Percentiles rank a stretch among this genome's conserved stretches.
Conservation (phyloP, 352 stramenopile genomes). For the Phytophthora sojae region DNA sequence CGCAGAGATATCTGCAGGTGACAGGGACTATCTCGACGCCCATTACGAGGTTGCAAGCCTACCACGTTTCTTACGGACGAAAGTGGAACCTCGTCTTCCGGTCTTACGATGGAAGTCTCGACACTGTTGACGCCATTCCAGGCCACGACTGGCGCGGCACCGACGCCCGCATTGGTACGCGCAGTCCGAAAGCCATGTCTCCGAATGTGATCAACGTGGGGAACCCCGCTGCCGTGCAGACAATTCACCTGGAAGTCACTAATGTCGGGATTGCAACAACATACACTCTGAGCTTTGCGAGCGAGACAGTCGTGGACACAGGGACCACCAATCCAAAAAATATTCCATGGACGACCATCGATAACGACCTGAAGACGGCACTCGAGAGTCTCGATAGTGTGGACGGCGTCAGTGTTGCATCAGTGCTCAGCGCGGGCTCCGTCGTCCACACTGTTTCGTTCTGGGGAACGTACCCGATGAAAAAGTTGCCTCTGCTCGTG, state of each 20-base stretch:
- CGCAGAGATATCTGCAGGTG: constrained; percentile 50
- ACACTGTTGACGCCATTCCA: constrained; percentile 67
- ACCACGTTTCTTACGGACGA: constrained; percentile 52
- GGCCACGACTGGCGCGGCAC: constrained; percentile 70
- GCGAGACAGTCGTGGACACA: constrained; percentile 38
- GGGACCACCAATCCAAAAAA: constrained; percentile 9
- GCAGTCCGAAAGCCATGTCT: constrained; percentile 43
- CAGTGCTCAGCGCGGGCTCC: constrained; percentile 48
- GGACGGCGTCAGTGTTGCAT: constrained; percentile 57
- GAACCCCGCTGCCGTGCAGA: constrained; percentile 63
- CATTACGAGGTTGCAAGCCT: constrained; percentile 46
- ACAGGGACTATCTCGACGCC: constrained; percentile 52
- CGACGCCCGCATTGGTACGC: constrained; percentile 54
- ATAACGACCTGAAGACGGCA: constrained; percentile 42
- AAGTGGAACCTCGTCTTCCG: constrained; percentile 78
- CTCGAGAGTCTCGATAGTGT: constrained; percentile 60
- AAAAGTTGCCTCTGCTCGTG: constrained; percentile 55
- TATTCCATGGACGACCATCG: constrained; percentile 51
- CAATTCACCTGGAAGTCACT: constrained; percentile 57
- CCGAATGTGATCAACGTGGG: constrained; percentile 58
- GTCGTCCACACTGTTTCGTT: constrained; percentile 88
- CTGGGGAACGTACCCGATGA: constrained; percentile 78
- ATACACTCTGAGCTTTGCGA: constrained; percentile 64
- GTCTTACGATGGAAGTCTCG: constrained; percentile 62
- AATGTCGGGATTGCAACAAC: constrained; percentile 34